phyloP scores from a whole-genome alignment of 768 basidiomycete species.

The Neoboletus brunneissimus region DNA sequence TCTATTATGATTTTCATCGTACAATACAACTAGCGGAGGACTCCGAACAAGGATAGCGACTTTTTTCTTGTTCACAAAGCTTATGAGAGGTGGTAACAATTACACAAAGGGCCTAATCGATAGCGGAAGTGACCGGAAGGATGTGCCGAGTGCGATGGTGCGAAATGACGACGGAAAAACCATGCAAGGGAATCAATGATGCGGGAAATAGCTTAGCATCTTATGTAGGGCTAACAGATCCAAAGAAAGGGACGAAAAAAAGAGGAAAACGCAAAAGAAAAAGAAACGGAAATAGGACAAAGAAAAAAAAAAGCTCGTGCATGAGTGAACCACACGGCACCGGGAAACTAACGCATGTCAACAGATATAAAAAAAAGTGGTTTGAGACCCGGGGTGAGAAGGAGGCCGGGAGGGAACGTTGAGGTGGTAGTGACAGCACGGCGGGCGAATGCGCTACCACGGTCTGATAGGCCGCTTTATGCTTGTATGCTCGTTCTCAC shows the following conservation, averaged over 20 bases:
- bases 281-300: not conserved
- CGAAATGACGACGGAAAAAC: slow-evolving; percentile 12
- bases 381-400: not conserved
- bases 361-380: not conserved
- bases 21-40: slow-evolving; percentile 20
- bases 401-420: not conserved
- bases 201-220: slow-evolving; percentile 18
- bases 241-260: slow-evolving; percentile 2
- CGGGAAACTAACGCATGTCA: not conserved
- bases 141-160: slow-evolving; percentile 7
- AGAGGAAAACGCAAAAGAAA: not conserved
- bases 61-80: slow-evolving; percentile 7
- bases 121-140: not conserved
- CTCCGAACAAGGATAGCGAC: not conserved
- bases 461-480: slow-evolving; percentile 42
- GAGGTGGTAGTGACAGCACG: not conserved
- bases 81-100: not conserved
- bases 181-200: slow-evolving; percentile 17
- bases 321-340: not conserved
- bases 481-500: slow-evolving; percentile 34
- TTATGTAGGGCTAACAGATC: slow-evolving; percentile 2
- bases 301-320: not conserved
- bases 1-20: slow-evolving; percentile 20
- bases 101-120: slow-evolving; percentile 8
- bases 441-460: slow-evolving; percentile 35